Base-by-base conservation (phyloP, 1,284 basidiomycete species). In the Naganishia sp. region DNA sequence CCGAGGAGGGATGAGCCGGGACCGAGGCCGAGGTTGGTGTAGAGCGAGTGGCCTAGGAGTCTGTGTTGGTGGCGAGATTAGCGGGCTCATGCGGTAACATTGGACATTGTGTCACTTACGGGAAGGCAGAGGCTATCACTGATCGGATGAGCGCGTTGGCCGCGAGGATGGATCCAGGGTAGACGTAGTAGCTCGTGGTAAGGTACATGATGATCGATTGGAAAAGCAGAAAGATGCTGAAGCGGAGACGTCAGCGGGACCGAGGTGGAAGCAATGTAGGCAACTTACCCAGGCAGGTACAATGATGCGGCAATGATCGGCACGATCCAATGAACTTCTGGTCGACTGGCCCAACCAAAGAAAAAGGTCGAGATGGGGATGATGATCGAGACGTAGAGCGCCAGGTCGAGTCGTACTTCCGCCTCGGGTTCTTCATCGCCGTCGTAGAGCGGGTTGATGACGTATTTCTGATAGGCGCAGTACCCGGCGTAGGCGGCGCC, bases 31-130 rank as follows among this genome's bases (percentile, higher is more conserved):
- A 76, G 70, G 0, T 59, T 66, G 10, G 50, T 56, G 66, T 72
- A 77, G 53, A 76, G 69, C 25, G 68, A 64, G n/a, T 67, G 64
- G 2, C 75, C 75, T 33, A 77, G 73, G 1, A 77, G 69, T 15
- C 70, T 70, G 69, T 72, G 69, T 6, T 23, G 45, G 44, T 48
- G 36, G 36, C 46, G 31, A n/a, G 21, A 52, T 18, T 46, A 49
- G 33, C 43, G 23, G 33, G 33, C 18, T 43, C 5, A 6, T 48
- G 9, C 18, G 55, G 55, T 3, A 43, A n/a, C 23, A 28, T 11
- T 28, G 21, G 44, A 1, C n/a, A 2, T 21, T 13, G 13, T 21
- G 36, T 13, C 1, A 54, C 55, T 60, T 42, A 66, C 52, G 73
- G 72, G 63, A 74, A 72, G 3, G 63, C 60, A 2, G 63, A 52